Evolutionary conservation across 1,284 basidiomycete genomes (phyloP), one percentile per base, ranked within the genome.

Genomic region (Chondrostereum purpureum): DNA sequence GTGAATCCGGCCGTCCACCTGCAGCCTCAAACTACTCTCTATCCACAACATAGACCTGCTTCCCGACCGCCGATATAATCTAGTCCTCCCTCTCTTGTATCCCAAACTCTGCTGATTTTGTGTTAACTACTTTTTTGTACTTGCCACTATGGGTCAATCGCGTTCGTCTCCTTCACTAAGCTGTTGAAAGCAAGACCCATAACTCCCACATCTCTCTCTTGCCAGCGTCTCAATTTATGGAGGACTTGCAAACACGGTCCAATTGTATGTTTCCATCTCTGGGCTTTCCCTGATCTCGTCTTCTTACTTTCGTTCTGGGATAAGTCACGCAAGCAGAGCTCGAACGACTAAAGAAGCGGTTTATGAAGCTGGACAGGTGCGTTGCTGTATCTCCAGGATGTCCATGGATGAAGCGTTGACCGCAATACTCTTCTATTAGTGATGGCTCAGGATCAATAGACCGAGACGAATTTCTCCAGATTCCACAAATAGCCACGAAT

Each of bases 401-500:
- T n/a, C 18, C 23, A 36, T 36, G 14, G 24, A 14, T 40, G 19
- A 23, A 20, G 35, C 38, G 16, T 21, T 8, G 39, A 14, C 13
- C 37, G 16, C 14, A 39, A 18, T 39, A 43, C 45, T 36, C n/a
- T 21, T 39, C 17, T 44, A 37, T 49, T n/a, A 90, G 87, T 54
- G 94, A 99, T 67, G 92, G 93, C 31, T 95, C 91, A 14, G 95
- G 96, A 47, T 93, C 92, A 17, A 96, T 99, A 64, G 95, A 98
- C 75, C 89, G 92, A 47, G 94, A 98, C 59, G 95, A 99, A 68
- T 99, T 99, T 66, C 72, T 99, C 44, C 93, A 95, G 72, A 96
- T 99, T 72, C 95, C 96, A 0, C 92, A 96, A 67, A 98, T 99
- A 59, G 95, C 95, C 22, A 95, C 92, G 54, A 99, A 99, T 66